These are phyloP conservation scores for Aspergillus novoparasiticus DNA, from an alignment of 2,329 filamentous ascomycete species.

Conservation along the genomic window DNA sequence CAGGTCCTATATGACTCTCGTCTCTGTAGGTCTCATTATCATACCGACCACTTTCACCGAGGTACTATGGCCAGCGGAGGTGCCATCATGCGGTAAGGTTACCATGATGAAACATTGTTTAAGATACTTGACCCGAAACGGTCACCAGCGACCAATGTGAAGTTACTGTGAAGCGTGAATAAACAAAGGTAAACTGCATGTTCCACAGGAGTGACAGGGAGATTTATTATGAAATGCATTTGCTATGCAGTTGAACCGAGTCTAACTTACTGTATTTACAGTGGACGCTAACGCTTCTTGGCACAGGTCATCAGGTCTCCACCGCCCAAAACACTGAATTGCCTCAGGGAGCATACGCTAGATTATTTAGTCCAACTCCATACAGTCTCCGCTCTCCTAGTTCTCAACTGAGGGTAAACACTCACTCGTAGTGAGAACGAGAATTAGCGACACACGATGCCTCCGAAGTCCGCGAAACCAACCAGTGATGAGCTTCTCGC, in stretches of 20 bases:
- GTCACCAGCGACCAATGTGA: too few relatives aligned
- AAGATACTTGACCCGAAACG: not conserved
- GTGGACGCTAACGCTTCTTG: conserved; percentile 25
- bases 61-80: too few relatives aligned
- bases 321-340: conserved; percentile 22
- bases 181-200: not conserved
- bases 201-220: not conserved
- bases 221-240: not conserved
- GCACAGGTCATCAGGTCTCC: conserved; percentile 30
- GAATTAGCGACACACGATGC: conserved; percentile 28
- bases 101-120: not conserved
- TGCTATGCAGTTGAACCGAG: not conserved
- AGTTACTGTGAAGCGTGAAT: not conserved
- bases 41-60: not conserved
- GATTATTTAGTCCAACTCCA: not conserved
- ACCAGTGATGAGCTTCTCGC: conserved; percentile 54
- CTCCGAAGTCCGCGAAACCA: conserved; percentile 41
- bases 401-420: not conserved
- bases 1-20: not conserved
- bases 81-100: not conserved
- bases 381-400: not conserved
- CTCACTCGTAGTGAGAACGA: conserved; percentile 5
- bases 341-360: conserved; percentile 2
- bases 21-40: not conserved
- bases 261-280: not conserved